These are phyloP conservation scores for Avena eriantha DNA, from an alignment of 176 grass and related monocot genomes.

Conservation along the genomic window DNA sequence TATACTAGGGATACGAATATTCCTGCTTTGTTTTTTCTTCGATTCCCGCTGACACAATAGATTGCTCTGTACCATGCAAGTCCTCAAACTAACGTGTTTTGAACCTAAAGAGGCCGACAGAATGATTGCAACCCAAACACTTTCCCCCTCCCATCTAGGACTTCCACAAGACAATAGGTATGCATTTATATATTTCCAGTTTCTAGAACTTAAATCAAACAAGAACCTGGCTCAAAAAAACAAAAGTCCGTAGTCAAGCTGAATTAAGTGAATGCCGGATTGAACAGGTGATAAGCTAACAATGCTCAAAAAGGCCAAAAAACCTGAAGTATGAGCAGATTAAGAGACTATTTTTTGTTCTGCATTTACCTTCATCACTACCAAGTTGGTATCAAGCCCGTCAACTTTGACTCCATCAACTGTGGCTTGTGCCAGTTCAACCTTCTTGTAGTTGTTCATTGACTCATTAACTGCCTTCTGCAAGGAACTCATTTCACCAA, in stretches of 20 bases:
- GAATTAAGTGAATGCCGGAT: constrained; percentile 31
- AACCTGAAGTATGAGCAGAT: background rate
- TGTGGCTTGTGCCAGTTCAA: constrained; percentile 83
- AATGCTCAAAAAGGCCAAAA: background rate
- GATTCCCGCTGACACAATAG: background rate
- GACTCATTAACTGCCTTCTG: constrained; percentile 80
- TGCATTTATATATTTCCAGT: background rate
- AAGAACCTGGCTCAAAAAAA: constrained; percentile 11
- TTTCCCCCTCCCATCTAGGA: constrained; percentile 7
- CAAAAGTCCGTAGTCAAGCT: background rate
- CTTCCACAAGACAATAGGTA: background rate
- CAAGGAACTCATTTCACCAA: constrained; percentile 84
- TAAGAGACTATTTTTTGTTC: constrained; percentile 30
- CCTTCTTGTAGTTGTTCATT: constrained; percentile 88
- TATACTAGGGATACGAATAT: constrained; percentile 9
- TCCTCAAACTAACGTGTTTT: constrained; percentile 10
- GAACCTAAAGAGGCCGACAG: constrained; percentile 1
- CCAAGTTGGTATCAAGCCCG: constrained; percentile 93
- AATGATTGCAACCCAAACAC: constrained; percentile 13
- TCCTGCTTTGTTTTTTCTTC: background rate
- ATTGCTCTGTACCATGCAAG: background rate
- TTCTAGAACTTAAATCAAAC: constrained; percentile 26
- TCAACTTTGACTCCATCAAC: constrained; percentile 98
- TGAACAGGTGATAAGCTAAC: background rate
- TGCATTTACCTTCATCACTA: constrained; percentile 88